Base-by-base conservation (phyloP, 2,329 filamentous ascomycete species). In the Colletotrichum sp. region DNA sequence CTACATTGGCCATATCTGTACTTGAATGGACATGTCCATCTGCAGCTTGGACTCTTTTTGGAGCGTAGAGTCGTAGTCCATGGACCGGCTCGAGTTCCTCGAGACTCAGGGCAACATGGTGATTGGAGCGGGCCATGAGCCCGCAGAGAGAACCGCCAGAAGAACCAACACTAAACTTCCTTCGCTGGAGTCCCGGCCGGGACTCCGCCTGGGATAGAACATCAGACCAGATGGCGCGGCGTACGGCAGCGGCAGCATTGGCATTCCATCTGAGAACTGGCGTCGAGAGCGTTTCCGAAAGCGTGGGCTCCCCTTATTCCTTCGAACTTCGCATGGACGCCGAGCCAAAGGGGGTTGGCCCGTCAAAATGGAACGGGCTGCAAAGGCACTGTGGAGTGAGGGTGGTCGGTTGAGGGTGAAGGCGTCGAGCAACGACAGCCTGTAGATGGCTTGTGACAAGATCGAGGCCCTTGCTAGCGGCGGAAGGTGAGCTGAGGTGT, bases 401-500 rank as follows among this genome's bases (percentile, higher is more conserved):
- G 36, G 62, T 65, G 72, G 72, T 52, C 44, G 68, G 64, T 70
- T 32, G 76, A 75, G 82, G 83, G 81, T 84, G 85, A 81, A 81
- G 65, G n/a, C 67, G 63, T 76, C 77, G 71, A 78, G 76, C 74
- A 79, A 83, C 67, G 81, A 82, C 78, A 82, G 78, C 82, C 82
- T 82, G 79, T 83, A 77, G 80, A 82, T 81, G 80, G 68, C 79
- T 74, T 78, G 32, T 69, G 75, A 79, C 80, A 77, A 80, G 80
- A 78, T 79, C 79, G 77, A 73, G 72, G 76, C 77, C 77, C 76
- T 76, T 63, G 71, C 71, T 78, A 79, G 78, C 81, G 80, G 80
- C 78, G 78, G 81, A 80, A 75, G 78, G 79, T 80, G 79, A 82
- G 80, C 81, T 82, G 81, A 84, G 82, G 82, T 80, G 79, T 83